A percentile compares a stretch with the other conserved stretches of the same genome.
These are phyloP conservation scores for Ogataea chonburiensis DNA, from an alignment of 805 yeast species.

Conservation along the genomic window DNA sequence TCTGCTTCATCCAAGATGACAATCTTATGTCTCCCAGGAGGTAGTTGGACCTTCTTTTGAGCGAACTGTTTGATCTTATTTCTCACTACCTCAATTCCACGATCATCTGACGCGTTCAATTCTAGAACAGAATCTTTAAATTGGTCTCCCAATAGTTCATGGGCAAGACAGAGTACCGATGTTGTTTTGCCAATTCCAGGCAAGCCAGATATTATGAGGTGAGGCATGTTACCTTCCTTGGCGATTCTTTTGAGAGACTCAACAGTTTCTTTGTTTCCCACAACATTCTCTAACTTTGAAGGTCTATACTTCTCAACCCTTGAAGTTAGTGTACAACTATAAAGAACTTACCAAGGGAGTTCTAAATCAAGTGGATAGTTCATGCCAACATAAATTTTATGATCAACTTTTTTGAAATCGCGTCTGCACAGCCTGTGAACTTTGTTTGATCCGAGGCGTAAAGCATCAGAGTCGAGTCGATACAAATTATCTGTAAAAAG, in stretches of 20 bases:
- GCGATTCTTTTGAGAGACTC: slow-evolving; percentile 83
- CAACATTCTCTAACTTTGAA: slow-evolving; percentile 71
- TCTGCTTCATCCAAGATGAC: slow-evolving; percentile 94
- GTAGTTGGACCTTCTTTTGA: slow-evolving; percentile 84
- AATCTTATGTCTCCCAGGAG: slow-evolving; percentile 89
- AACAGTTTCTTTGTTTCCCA: slow-evolving; percentile 90
- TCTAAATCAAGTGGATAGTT: slow-evolving; percentile 33
- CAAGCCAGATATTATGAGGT: slow-evolving; percentile 88
- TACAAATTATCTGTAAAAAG: too few relatives aligned
- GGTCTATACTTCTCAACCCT: slow-evolving; percentile 98
- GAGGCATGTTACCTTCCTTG: slow-evolving; percentile 94
- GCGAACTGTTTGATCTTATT: slow-evolving; percentile 95
- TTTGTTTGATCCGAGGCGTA: too few relatives aligned
- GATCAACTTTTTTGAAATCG: slow-evolving; percentile 9
- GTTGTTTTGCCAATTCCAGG: slow-evolving; percentile 99
- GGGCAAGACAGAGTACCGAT: slow-evolving; percentile 84
- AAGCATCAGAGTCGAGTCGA: too few relatives aligned
- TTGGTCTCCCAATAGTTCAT: slow-evolving; percentile 71
- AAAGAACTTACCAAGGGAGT: slow-evolving; percentile 34
- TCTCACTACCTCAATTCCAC: slow-evolving; percentile 96
- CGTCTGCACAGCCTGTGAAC: slow-evolving; percentile 11
- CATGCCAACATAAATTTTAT: slow-evolving; percentile 9
- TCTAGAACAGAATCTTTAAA: slow-evolving; percentile 80
- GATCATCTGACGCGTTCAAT: slow-evolving; percentile 92
- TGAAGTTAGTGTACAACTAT: not conserved